A percentile compares a stretch with the other conserved stretches of the same genome.
Evolutionary conservation across 768 basidiomycete species (phyloP).

Genomic region (Leccinum boreale): DNA sequence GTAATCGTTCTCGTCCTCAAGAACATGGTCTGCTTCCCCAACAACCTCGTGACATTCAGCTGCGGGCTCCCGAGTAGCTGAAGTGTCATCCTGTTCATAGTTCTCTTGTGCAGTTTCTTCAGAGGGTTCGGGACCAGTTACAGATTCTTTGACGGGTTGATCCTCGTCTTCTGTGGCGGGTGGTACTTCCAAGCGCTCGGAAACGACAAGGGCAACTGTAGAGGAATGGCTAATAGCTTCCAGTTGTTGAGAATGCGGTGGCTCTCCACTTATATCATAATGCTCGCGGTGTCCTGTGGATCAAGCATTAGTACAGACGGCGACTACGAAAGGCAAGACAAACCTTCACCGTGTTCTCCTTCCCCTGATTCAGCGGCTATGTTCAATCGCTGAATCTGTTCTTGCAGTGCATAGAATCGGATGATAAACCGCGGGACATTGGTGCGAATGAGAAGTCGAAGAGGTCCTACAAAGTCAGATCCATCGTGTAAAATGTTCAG

Average conservation of each 20-base stretch:
- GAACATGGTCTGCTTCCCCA: conserved; percentile 10
- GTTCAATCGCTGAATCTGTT: conserved; percentile 45
- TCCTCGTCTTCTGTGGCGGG: conserved; percentile 1
- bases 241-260: conserved; percentile 3
- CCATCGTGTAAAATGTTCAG: conserved; percentile 68
- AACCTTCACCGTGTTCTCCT: conserved; percentile 23
- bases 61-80: conserved; percentile 6
- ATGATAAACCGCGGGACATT: conserved; percentile 58
- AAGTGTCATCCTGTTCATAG: conserved; percentile 1
- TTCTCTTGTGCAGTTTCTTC: conserved; percentile 12
- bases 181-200: conserved; percentile 1
- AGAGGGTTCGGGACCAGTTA: background rate
- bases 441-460: conserved; percentile 54
- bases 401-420: conserved; percentile 62
- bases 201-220: background rate
- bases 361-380: conserved; percentile 17
- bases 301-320: background rate
- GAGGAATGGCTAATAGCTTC: background rate
- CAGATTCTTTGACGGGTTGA: conserved; percentile 3
- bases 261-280: conserved; percentile 8
- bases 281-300: conserved; percentile 15
- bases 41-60: conserved; percentile 17
- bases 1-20: conserved; percentile 24
- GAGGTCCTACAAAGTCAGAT: conserved; percentile 56
- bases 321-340: background rate